Evolutionary conservation across 2,329 filamentous ascomycete species (phyloP), one percentile per base, ranked within the genome.

Genomic region (Cercospora brassicicola): DNA sequence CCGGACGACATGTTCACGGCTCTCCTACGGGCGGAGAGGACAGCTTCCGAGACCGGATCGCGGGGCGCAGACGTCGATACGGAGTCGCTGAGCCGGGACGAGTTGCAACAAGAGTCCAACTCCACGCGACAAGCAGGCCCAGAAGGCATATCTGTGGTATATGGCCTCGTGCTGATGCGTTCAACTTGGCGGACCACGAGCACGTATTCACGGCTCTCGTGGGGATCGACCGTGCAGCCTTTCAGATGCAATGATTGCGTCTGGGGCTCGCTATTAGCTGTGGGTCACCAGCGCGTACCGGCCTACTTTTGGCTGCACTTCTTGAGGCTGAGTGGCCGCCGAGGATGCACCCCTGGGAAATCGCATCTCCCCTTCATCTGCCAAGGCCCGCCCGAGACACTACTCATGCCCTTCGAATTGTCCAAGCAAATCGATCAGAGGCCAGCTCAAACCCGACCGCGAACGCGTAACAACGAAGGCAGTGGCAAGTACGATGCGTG

Each of bases 171-270:
- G 36, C 36, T 42, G 36, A 42, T 42, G 36, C 36, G 36, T 42
- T 42, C 36, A 42, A n/a, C 36, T 42, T 42, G 36, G 36, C 36
- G 5, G 36, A 42, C 36, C 20, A 53, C 48, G 26, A 53, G 48
- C 48, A 53, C 18, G 48, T 53, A 20, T 53, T 28, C 48, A 33
- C 57, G 31, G 57, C 18, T n/a, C 36, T 42, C 36, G 36, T 42
- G 36, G 36, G 13, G 60, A 62, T 62, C 60, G 60, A 53, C 42
- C 45, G 23, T 51, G 39, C 15, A 28, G 23, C 36, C 26, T 20
- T 11, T 36, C 61, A 30, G 56, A 31, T 26, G 53, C 55, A 60
- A 60, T 39, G 63, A 65, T 65, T 65, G 55, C 62, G n/a, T 7
- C 53, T n/a, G 51, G 53, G 51, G 13, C 13, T 20, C 20, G 26